These are phyloP conservation scores for Colletotrichum sojae DNA, from an alignment of 2,329 filamentous ascomycete species.

Conservation along the genomic window DNA sequence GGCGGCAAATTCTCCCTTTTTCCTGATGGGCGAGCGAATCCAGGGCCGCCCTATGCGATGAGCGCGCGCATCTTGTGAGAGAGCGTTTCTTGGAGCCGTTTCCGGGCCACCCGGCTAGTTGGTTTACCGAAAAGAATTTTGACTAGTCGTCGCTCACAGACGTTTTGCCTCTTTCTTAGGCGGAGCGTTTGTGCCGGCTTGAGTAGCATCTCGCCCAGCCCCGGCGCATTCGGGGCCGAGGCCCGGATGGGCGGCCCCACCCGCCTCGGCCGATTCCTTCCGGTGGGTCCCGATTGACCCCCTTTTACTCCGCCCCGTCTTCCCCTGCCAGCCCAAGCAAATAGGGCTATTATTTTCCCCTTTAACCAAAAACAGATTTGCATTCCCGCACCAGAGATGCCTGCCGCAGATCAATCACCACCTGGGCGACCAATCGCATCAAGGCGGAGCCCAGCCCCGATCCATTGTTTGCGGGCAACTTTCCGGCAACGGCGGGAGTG, in stretches of 20 bases:
- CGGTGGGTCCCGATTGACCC: slow-evolving; percentile 1
- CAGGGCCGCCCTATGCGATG: slow-evolving; percentile 4
- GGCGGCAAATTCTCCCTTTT: slow-evolving; percentile 8
- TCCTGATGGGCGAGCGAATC: not conserved
- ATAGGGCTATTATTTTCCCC: not conserved
- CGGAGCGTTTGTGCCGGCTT: slow-evolving; percentile 15
- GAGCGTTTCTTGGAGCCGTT: not conserved
- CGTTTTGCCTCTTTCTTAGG: not conserved
- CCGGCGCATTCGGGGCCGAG: slow-evolving; percentile 13
- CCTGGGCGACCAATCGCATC: slow-evolving; percentile 27
- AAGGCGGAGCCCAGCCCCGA: not conserved
- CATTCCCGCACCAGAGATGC: slow-evolving; percentile 33
- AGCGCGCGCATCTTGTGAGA: not conserved
- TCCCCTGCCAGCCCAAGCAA: no score
- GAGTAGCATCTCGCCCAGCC: not conserved
- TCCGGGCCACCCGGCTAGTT: slow-evolving; percentile 8
- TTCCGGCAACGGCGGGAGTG: not conserved
- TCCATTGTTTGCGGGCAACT: not conserved
- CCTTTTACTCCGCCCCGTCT: not conserved
- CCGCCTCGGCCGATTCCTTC: slow-evolving; percentile 18
- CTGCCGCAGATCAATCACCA: slow-evolving; percentile 34
- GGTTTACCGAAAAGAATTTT: slow-evolving; percentile 10
- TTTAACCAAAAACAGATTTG: slow-evolving; percentile 6
- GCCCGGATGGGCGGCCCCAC: slow-evolving; percentile 1
- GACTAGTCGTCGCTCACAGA: slow-evolving; percentile 2